These are phyloP conservation scores for Penicillium odoratum DNA, from an alignment of 495 filamentous ascomycete genomes.

Conservation along the genomic window DNA sequence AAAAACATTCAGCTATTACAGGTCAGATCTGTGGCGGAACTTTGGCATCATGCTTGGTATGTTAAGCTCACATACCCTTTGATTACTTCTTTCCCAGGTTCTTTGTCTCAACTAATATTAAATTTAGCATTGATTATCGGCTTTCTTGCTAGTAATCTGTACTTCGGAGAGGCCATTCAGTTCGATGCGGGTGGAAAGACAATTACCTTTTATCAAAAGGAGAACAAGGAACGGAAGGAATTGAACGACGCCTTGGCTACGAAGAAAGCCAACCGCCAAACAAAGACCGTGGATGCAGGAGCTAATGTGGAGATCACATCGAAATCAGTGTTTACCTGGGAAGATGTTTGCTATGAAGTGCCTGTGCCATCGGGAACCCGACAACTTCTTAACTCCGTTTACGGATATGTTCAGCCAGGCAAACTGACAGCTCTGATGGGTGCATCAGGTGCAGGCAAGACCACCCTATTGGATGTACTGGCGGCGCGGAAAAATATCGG, in stretches of 20 bases:
- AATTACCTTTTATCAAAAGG: slow-evolving; percentile 70
- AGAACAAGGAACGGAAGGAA: slow-evolving; percentile 66
- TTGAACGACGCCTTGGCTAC: slow-evolving; percentile 64
- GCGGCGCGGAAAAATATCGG: slow-evolving; percentile 77
- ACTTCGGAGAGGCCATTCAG: slow-evolving; percentile 73
- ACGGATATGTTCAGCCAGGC: slow-evolving; percentile 77
- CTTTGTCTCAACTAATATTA: not conserved
- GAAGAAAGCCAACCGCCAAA: slow-evolving; percentile 56
- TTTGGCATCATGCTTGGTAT: slow-evolving; percentile 65
- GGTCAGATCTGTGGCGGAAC: slow-evolving; percentile 68
- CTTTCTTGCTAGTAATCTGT: slow-evolving; percentile 67
- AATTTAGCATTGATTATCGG: slow-evolving; percentile 56
- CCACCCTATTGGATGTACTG: slow-evolving; percentile 76
- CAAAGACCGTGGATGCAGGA: slow-evolving; percentile 47
- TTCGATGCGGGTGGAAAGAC: slow-evolving; percentile 77
- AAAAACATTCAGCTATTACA: slow-evolving; percentile 60
- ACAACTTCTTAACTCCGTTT: slow-evolving; percentile 68
- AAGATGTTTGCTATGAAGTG: slow-evolving; percentile 62
- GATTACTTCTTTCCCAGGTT: not conserved
- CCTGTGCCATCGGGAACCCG: slow-evolving; percentile 67
- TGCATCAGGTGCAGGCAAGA: slow-evolving; percentile 84
- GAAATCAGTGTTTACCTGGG: slow-evolving; percentile 51
- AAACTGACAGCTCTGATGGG: slow-evolving; percentile 82
- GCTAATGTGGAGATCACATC: slow-evolving; percentile 66
- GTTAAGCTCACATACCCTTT: not conserved